Base-by-base conservation (phyloP, 2,329 filamentous ascomycete genomes). In the Cladosporium sp. region DNA sequence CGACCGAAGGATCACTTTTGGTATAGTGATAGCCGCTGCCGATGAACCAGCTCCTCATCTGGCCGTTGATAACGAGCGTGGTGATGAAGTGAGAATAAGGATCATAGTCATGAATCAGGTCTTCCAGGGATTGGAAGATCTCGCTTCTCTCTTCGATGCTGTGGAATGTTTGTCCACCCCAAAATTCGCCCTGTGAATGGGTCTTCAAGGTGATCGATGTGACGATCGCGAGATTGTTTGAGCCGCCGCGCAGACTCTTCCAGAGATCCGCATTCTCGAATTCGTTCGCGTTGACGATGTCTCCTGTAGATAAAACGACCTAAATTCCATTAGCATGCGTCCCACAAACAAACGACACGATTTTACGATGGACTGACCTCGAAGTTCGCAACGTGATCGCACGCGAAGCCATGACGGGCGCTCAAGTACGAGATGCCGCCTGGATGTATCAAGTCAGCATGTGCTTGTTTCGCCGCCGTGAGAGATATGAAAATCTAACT, bases 341-440 rank as follows among this genome's bases (percentile, higher is more conserved):
- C 2, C 13, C 34, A 13, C 13, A 4, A 3, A 36, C n/a, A n/a
- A n/a, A n/a, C n/a, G n/a, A n/a, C n/a, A n/a, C n/a, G n/a, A n/a
- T n/a, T n/a, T n/a, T n/a, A 28, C 28, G 28, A 4, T 28, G 28
- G 28, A 36, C 34, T 36, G 13, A 36, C 34, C 34, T 36, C 34
- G 34, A 69, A 74, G 26, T 71, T 71, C 23, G 62, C 58, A 8
- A 76, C 70, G 32, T 69, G 71, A 58, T 76, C 74, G 57, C 73
- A 73, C 3, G 68, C 72, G 63, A 70, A 74, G 11, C 74, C 75
- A 32, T 68, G 57, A 32, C 64, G 57, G 6, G 66, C 64, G 1
- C 70, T 70, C 56, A 73, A 72, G 67, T 72, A 76, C 5, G 68
- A 71, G 26, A 74, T 69, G 13, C 74, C 74, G 16, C 75, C 74